These are phyloP conservation scores for Sarocladium strictum DNA, from an alignment of 2,329 filamentous ascomycete genomes.

Conservation along the genomic window DNA sequence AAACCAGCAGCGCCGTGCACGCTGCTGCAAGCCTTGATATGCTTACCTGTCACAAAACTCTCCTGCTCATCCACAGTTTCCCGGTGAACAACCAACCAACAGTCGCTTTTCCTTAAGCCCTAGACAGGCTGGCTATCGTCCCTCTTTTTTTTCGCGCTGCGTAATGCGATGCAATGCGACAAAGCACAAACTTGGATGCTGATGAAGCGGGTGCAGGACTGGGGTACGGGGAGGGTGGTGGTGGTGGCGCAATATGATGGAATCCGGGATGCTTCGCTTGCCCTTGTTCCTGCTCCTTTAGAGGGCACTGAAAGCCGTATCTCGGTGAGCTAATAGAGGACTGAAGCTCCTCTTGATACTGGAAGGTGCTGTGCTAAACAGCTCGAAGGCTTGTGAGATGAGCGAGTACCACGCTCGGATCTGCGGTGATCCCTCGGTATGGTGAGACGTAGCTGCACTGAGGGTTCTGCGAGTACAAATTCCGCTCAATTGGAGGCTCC, in stretches of 20 bases:
- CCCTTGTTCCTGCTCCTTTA: background rate
- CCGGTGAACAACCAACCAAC: background rate
- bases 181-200: background rate
- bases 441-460: background rate
- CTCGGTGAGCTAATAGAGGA: background rate
- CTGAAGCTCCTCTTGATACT: background rate
- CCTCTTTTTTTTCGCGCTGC: background rate
- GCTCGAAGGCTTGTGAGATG: background rate
- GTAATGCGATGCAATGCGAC: background rate
- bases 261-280: background rate
- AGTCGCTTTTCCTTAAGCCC: background rate
- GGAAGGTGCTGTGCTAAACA: background rate
- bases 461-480: too few relatives aligned
- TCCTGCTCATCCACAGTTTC: background rate
- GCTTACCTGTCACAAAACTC: slow-evolving; percentile 2
- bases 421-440: background rate
- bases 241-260: background rate
- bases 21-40: background rate
- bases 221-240: background rate
- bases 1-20: too few relatives aligned
- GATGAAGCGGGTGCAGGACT: background rate
- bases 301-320: background rate
- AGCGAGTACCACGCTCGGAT: background rate
- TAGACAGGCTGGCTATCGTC: background rate
- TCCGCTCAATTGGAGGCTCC: too few relatives aligned